phyloP scores from a whole-genome alignment of 78 protist species.

The Protostelium mycophagum region DNA sequence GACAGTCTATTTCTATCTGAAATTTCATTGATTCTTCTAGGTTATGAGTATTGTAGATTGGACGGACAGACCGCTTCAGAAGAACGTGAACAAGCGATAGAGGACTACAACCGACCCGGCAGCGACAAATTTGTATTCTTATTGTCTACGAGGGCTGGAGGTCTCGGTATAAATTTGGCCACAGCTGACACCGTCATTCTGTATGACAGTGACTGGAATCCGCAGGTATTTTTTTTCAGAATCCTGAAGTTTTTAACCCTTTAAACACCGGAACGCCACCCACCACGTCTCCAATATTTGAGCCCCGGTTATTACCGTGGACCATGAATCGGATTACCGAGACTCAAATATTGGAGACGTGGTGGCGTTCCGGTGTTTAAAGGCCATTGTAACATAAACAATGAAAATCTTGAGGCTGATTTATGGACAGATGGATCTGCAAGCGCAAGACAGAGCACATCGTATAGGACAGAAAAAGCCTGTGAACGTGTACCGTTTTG shows the following conservation, averaged over 20 bases:
- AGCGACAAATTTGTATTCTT: constrained; percentile 79
- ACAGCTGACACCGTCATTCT: constrained; percentile 96
- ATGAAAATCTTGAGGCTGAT: too few species aligned
- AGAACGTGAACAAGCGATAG: constrained; percentile 82
- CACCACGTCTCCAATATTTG: too few species aligned
- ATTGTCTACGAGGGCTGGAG: constrained; percentile 98
- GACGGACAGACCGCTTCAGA: constrained; percentile 90
- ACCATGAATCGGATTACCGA: too few species aligned
- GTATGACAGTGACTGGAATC: constrained; percentile 98
- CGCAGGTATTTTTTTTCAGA: constrained; percentile 45
- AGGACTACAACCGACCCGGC: constrained; percentile 80
- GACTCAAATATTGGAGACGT: too few species aligned
- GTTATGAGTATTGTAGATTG: constrained; percentile 85
- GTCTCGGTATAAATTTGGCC: constrained; percentile 96
- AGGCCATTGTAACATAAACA: too few species aligned
- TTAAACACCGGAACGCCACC: too few species aligned
- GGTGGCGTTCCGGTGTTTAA: too few species aligned
- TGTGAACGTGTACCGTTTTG: constrained; percentile 89
- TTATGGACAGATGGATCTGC: constrained; percentile 86
- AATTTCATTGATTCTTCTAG: not conserved
- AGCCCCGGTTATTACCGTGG: too few species aligned
- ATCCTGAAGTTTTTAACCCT: not conserved
- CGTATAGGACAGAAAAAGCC: constrained; percentile 98
- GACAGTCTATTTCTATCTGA: not conserved
- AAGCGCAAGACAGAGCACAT: constrained; percentile 98